These are phyloP conservation scores for Neofusicoccum umdonicola DNA, from an alignment of 2,329 filamentous ascomycete species.

Conservation along the genomic window DNA sequence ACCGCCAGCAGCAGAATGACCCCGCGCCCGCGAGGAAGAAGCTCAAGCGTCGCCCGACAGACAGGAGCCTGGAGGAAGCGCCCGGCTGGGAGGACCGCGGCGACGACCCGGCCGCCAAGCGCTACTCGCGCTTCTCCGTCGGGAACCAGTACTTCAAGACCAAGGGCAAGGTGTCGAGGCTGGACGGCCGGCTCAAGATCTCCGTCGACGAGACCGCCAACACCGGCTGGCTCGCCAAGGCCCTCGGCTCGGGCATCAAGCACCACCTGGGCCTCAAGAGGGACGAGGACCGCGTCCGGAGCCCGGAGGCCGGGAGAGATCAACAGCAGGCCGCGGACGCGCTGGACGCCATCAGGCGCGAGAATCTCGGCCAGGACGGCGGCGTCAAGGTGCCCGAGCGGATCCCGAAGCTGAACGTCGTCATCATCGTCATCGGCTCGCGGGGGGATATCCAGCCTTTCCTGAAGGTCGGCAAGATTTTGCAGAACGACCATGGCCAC, in stretches of 20 bases:
- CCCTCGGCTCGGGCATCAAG: conserved; percentile 62
- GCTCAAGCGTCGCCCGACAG: neutral
- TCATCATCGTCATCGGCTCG: conserved; percentile 80
- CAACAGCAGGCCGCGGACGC: neutral
- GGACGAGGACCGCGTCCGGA: neutral
- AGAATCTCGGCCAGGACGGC: conserved; percentile 22
- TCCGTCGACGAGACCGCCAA: conserved; percentile 69
- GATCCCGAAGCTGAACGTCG: conserved; percentile 66
- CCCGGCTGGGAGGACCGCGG: neutral
- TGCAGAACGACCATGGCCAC: conserved; percentile 70
- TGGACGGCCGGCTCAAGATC: conserved; percentile 69
- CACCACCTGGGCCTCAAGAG: conserved; percentile 47
- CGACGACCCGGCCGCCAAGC: conserved; percentile 6
- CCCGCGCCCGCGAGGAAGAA: neutral
- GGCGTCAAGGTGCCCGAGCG: conserved; percentile 29
- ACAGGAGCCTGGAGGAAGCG: neutral
- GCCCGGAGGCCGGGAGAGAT: neutral
- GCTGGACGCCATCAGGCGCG: neutral
- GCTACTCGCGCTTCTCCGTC: conserved; percentile 58
- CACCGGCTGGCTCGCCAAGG: conserved; percentile 71
- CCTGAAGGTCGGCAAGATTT: conserved; percentile 67
- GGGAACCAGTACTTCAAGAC: conserved; percentile 65
- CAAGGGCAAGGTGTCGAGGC: conserved; percentile 63
- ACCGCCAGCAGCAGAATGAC: neutral
- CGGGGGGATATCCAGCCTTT: conserved; percentile 81